Evolutionary conservation across 2,329 filamentous ascomycete species (phyloP), one percentile per base, ranked within the genome.

Genomic region (Colletotrichum acutatum): DNA sequence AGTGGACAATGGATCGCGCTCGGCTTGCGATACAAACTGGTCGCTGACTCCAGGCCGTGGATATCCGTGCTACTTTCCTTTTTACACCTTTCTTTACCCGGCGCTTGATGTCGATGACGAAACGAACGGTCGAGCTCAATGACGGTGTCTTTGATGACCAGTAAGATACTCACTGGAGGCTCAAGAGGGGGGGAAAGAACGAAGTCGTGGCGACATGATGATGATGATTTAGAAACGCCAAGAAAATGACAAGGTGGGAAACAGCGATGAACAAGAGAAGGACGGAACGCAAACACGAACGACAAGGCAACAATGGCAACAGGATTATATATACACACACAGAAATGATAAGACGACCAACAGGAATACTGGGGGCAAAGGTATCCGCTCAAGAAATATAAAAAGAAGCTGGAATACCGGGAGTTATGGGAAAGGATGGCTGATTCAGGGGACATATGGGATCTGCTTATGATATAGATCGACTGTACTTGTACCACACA

Each of bases 391-490:
- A 3, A 12, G 30, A 24, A 16, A 49, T 11, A 42, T 16, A 28
- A 30, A 49, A 24, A 24, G 32, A 26, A 26, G 26, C 22, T 16
- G 26, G 42, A 4, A 22, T 49, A 14, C 24, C 22, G 19, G 24
- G 26, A 19, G 28, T 62, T 22, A 30, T 49, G 7, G 26, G 34
- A 2, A n/a, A 6, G n/a, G 14, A 28, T n/a, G 24, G 7, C 3
- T 46, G 16, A n/a, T 7, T 4, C n/a, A 46, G 8, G 19, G 26
- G 37, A 5, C 28, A 46, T 49, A 46, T n/a, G 37, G 42, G 37
- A 32, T 52, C 59, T 62, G 37, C 19, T 62, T 62, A 34, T 32
- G 22, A 30, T 62, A 62, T 62, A 62, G 37, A 62, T 22, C 12
- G 42, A 2, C 5, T 32, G 59, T 62, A 42, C 26, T 49, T 32